Percentiles rank a stretch among this genome's conserved stretches.
phyloP scores from a whole-genome alignment of 768 basidiomycete species.

The Hysterangium stoloniferum region DNA sequence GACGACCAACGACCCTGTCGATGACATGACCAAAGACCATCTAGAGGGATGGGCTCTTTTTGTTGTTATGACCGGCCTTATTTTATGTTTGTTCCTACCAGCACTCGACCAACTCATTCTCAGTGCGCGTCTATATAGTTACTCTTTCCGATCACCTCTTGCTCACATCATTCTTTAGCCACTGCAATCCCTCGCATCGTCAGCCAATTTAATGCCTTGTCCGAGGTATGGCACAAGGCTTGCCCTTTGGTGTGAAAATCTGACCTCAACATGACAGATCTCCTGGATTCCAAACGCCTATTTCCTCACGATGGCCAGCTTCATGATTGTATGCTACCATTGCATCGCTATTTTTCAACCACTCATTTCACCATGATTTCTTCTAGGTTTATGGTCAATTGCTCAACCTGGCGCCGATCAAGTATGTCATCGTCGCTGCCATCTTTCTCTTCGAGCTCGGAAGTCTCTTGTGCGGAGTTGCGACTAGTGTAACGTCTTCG shows the following conservation, averaged over 20 bases:
- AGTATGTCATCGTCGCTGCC: slow-evolving; percentile 21
- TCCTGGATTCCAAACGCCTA: slow-evolving; percentile 13
- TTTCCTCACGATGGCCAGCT: slow-evolving; percentile 22
- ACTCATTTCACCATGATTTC: too few relatives aligned
- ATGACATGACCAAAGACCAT: too few relatives aligned
- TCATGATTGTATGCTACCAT: slow-evolving; percentile 18
- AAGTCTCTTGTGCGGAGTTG: slow-evolving; percentile 16
- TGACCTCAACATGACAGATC: too few relatives aligned
- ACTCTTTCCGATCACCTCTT: too few relatives aligned
- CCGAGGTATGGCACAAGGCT: slow-evolving; percentile 21
- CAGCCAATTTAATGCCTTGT: slow-evolving; percentile 22
- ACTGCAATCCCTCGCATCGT: slow-evolving; percentile 26
- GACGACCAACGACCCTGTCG: too few relatives aligned
- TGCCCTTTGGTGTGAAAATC: too few relatives aligned
- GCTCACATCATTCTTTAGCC: slow-evolving; percentile 9
- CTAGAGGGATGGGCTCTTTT: slow-evolving; percentile 1
- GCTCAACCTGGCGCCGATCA: slow-evolving; percentile 24
- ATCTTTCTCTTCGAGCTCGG: slow-evolving; percentile 15
- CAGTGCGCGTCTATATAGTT: not conserved
- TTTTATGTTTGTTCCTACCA: slow-evolving; percentile 3
- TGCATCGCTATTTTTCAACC: not conserved
- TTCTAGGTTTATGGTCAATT: slow-evolving; percentile 22
- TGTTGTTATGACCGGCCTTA: slow-evolving; percentile 4
- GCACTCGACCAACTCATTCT: slow-evolving; percentile 10
- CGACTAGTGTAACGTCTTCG: slow-evolving; percentile 10